Evolutionary conservation across 768 basidiomycete species (phyloP).

Genomic region (Boletus subparvulus): DNA sequence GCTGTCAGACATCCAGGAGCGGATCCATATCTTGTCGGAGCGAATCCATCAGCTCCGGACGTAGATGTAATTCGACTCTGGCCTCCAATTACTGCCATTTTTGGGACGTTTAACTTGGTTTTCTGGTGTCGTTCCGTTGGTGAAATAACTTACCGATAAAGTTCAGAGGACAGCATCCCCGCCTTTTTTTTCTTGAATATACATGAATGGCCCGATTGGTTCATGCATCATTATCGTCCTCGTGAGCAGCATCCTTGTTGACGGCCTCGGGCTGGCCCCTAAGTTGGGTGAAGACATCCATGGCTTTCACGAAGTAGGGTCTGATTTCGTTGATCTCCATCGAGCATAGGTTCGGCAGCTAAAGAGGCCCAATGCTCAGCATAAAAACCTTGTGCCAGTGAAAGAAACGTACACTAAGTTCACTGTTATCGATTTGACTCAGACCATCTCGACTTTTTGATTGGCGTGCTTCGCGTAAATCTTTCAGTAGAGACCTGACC

Average conservation of each 20-base stretch:
- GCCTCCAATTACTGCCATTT: not conserved
- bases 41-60: conserved; percentile 32
- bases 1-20: conserved; percentile 52
- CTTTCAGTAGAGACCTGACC: conserved; percentile 83
- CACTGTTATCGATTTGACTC: conserved; percentile 73
- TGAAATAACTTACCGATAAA: conserved; percentile 3
- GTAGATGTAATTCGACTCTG: conserved; percentile 4
- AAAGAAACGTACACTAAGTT: conserved; percentile 65
- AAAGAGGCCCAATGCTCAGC: not conserved
- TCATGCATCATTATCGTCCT: conserved; percentile 6
- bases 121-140: not conserved
- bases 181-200: not conserved
- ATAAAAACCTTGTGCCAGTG: not conserved
- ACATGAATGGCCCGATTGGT: not conserved
- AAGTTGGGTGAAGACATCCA: conserved; percentile 69
- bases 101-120: not conserved
- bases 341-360: conserved; percentile 83
- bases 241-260: conserved; percentile 2
- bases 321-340: conserved; percentile 96
- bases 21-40: conserved; percentile 38
- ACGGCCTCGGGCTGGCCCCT: conserved; percentile 20
- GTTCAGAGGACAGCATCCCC: not conserved
- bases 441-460: conserved; percentile 91
- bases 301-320: conserved; percentile 82
- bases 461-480: conserved; percentile 93